A percentile compares a stretch with the other conserved stretches of the same genome.
Conservation (phyloP, 345 rosid genomes). For the Boechera divaricarpa region DNA sequence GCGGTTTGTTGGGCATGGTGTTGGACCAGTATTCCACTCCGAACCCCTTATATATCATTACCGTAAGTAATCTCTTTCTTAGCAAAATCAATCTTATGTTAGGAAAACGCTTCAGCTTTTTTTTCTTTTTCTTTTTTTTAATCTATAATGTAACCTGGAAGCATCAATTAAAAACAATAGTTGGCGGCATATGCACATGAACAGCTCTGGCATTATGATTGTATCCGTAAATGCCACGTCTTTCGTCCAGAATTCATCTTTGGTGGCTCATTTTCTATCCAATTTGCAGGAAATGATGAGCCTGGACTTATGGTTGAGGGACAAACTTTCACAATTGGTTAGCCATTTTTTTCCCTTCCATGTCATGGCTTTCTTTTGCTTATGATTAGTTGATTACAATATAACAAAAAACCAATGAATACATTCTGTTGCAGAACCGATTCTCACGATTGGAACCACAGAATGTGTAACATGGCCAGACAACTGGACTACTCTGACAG, state of each 20-base stretch:
- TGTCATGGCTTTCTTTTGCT: constrained; percentile 2
- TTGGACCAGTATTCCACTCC: constrained; percentile 81
- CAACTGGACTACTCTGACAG: constrained; percentile 87
- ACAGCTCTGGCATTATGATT: not conserved
- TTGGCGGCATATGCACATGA: not conserved
- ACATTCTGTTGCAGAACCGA: constrained; percentile 66
- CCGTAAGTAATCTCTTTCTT: constrained; percentile 56
- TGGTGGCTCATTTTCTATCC: constrained; percentile 27
- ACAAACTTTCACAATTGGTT: constrained; percentile 91
- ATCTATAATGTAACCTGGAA: constrained; percentile 5
- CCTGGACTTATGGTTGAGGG: constrained; percentile 86
- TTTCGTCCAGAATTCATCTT: constrained; percentile 8
- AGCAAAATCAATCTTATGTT: not conserved
- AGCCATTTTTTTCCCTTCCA: constrained; percentile 4
- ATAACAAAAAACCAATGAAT: not conserved
- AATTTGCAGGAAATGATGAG: constrained; percentile 67
- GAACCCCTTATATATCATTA: constrained; percentile 82
- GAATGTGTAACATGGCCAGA: constrained; percentile 88
- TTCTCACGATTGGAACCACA: constrained; percentile 73
- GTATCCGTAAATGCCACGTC: not conserved
- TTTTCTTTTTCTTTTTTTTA: no score
- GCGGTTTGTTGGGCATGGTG: constrained; percentile 96
- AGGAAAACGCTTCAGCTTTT: not conserved
- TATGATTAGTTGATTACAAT: not conserved
- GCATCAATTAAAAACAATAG: constrained; percentile 1